Percentiles rank a stretch among this genome's conserved stretches.
These are phyloP conservation scores for Cryphonectria naterciae DNA, from an alignment of 2,329 filamentous ascomycete genomes.

Conservation along the genomic window DNA sequence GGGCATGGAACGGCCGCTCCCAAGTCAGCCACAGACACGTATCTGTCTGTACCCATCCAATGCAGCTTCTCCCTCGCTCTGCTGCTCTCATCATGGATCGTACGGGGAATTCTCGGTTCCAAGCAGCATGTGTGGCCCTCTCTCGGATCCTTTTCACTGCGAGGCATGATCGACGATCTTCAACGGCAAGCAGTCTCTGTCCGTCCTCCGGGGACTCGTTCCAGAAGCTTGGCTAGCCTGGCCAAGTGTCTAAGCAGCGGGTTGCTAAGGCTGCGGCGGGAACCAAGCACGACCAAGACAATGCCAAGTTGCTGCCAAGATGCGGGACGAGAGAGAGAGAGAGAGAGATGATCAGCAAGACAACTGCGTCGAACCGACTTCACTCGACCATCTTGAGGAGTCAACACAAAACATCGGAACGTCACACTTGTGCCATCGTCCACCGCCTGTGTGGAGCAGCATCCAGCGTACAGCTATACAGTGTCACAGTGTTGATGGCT, in stretches of 20 bases:
- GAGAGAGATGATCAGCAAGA: neutral
- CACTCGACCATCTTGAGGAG: neutral
- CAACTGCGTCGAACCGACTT: neutral
- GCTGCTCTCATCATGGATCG: neutral
- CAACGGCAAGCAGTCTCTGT: neutral
- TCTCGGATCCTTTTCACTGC: neutral
- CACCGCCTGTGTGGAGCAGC: slow-evolving; percentile 3
- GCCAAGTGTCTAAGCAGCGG: neutral
- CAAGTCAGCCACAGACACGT: neutral
- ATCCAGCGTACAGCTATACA: neutral
- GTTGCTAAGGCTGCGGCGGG: neutral
- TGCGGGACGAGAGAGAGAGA: neutral
- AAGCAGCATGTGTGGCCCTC: neutral
- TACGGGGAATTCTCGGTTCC: neutral
- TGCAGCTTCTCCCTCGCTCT: neutral
- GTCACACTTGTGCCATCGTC: neutral
- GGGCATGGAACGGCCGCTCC: neutral
- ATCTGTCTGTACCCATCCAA: neutral
- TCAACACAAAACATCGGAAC: neutral
- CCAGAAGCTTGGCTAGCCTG: slow-evolving; percentile 22
- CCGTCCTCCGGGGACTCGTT: slow-evolving; percentile 5
- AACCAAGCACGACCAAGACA: neutral
- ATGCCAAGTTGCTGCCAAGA: slow-evolving; percentile 4
- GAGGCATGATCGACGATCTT: neutral
- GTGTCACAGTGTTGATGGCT: neutral